These are phyloP conservation scores for Groenewaldozyma sp. DNA, from an alignment of 1,139 yeast genomes.

Conservation along the genomic window DNA sequence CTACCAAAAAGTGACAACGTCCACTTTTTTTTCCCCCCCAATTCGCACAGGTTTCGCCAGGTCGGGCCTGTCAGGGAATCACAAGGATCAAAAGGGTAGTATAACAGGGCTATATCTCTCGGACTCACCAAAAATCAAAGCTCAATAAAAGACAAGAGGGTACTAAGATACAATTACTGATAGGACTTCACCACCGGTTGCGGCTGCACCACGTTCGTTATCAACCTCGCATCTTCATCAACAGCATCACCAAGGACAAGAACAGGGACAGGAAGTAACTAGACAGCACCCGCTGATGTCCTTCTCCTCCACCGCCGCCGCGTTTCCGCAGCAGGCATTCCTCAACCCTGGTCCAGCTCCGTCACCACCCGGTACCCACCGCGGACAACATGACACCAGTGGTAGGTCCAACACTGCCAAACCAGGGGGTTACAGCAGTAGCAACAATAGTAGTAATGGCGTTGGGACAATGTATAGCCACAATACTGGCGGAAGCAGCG, in stretches of 20 bases:
- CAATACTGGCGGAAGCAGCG: not conserved
- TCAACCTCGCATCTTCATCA: not conserved
- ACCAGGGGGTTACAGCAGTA: not conserved
- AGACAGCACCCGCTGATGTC: slow-evolving; percentile 14
- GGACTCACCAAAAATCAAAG: too few species aligned
- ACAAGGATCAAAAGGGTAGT: too few species aligned
- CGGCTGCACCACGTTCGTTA: not conserved
- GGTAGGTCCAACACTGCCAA: not conserved
- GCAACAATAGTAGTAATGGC: not conserved
- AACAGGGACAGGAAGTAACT: not conserved
- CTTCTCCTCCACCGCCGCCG: slow-evolving; percentile 22
- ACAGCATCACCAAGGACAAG: not conserved
- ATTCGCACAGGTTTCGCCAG: too few species aligned
- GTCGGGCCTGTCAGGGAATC: too few species aligned
- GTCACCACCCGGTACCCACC: too few species aligned
- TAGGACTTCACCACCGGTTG: too few species aligned
- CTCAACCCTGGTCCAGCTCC: slow-evolving; percentile 36
- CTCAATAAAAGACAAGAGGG: not conserved
- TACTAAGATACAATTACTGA: too few species aligned
- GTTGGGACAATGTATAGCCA: not conserved
- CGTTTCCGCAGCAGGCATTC: slow-evolving; percentile 29
- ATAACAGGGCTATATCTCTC: too few species aligned
- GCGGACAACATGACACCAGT: too few species aligned
- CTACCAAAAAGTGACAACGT: too few species aligned
- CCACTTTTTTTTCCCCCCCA: too few species aligned